phyloP scores from a whole-genome alignment of 164 flowering plant species.

The Magnolia kwangsiensis region DNA sequence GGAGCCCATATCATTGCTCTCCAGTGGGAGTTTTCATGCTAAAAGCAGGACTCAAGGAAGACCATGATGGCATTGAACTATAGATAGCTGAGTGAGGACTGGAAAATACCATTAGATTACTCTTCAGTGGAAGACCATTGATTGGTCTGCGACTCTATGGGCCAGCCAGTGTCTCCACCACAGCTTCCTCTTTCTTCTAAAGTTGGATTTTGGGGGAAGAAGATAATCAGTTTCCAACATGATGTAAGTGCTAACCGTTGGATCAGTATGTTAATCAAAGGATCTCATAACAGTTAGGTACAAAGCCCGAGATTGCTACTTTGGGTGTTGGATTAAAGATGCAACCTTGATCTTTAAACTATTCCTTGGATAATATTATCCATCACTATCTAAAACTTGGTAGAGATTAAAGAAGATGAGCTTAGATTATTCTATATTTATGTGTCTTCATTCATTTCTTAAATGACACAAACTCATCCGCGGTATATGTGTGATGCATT shows the following conservation, averaged over 20 bases:
- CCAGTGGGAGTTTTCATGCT: not conserved
- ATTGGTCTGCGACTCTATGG: constrained; percentile 29
- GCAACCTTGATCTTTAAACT: not conserved
- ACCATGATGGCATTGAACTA: not conserved
- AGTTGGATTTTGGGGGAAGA: not conserved
- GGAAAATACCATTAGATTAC: constrained; percentile 5
- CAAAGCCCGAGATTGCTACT: not conserved
- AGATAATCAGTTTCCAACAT: not conserved
- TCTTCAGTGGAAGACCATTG: constrained; percentile 16
- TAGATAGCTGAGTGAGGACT: not conserved
- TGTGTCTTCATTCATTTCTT: not conserved
- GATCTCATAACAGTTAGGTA: not conserved
- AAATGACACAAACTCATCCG: not conserved
- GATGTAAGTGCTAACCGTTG: not conserved
- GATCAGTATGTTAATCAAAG: not conserved
- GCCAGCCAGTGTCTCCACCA: constrained; percentile 8
- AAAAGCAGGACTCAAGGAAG: not conserved
- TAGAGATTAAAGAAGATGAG: not conserved
- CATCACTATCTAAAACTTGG: constrained; percentile 15
- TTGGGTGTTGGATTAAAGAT: constrained; percentile 7
- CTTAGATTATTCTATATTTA: not conserved
- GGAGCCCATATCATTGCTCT: not conserved
- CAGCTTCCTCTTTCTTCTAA: not conserved
- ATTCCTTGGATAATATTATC: constrained; percentile 3
- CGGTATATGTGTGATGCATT: not conserved